Percentiles rank a stretch among this genome's conserved stretches.
Evolutionary conservation across 768 basidiomycete species (phyloP).

Genomic region (Tremella mesenterica): DNA sequence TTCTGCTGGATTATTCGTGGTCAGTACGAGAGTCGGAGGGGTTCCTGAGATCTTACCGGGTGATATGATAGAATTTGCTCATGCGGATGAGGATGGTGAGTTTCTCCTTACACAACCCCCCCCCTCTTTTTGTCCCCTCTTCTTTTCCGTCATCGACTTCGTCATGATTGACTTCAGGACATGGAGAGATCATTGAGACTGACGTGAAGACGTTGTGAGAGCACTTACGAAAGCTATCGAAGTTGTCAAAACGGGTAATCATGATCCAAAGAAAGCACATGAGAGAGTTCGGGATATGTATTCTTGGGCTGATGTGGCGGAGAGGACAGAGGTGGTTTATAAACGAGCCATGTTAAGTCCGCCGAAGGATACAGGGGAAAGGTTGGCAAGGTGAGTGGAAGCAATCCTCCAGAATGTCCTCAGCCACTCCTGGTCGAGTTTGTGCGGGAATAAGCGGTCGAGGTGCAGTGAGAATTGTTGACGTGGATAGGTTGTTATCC

Average conservation of each 20-base stretch:
- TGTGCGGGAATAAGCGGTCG: not conserved
- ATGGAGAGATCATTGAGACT: not conserved
- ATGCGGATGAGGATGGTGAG: constrained; percentile 86
- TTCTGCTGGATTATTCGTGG: constrained; percentile 85
- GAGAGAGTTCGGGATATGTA: constrained; percentile 72
- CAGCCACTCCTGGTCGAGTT: not conserved
- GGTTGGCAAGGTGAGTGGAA: constrained; percentile 61
- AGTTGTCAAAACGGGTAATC: constrained; percentile 58
- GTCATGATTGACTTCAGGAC: too few relatives aligned
- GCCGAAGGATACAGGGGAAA: constrained; percentile 64
- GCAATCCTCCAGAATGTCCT: too few relatives aligned
- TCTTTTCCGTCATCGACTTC: too few relatives aligned
- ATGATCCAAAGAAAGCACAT: constrained; percentile 69
- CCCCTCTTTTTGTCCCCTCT: not conserved
- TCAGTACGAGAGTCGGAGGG: constrained; percentile 87
- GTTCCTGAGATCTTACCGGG: constrained; percentile 88
- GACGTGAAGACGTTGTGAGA: constrained; percentile 64
- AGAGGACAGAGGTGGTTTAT: constrained; percentile 78
- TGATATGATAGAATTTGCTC: constrained; percentile 91
- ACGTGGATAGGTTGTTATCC: constrained; percentile 61
- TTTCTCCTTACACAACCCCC: too few relatives aligned
- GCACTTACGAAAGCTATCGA: constrained; percentile 72
- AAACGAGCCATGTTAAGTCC: constrained; percentile 55
- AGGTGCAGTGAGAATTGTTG: not conserved
- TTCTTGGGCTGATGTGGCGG: constrained; percentile 70